Percentiles rank a stretch among this genome's conserved stretches.
These are phyloP conservation scores for Astragalus membranaceus DNA, from an alignment of 306 rosid species.

Conservation along the genomic window DNA sequence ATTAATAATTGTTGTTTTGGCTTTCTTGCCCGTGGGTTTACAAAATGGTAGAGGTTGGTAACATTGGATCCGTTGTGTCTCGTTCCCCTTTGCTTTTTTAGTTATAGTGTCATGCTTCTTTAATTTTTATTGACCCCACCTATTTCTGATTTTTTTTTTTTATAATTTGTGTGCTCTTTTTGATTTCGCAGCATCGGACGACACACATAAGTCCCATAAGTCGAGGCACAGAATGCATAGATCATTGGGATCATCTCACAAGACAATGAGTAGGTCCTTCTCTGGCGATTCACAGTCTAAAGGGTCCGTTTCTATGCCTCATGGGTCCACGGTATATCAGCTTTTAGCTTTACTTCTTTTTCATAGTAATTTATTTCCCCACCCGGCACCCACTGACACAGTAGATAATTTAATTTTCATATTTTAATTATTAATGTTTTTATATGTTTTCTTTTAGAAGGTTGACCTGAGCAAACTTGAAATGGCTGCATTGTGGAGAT, in stretches of 20 bases:
- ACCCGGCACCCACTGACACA: constrained; percentile 7
- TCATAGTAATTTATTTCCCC: neutral
- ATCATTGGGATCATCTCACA: constrained; percentile 83
- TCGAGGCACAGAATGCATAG: constrained; percentile 85
- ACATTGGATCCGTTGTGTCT: constrained; percentile 76
- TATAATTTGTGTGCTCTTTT: constrained; percentile 11
- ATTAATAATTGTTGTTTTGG: constrained; percentile 30
- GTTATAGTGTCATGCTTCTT: constrained; percentile 37
- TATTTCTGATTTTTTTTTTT: constrained; percentile 22
- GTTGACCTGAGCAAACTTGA: constrained; percentile 90
- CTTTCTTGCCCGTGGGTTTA: constrained; percentile 33
- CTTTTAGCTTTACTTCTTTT: constrained; percentile 21
- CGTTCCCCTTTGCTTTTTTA: constrained; percentile 46
- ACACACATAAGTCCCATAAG: constrained; percentile 81
- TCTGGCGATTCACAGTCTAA: constrained; percentile 89
- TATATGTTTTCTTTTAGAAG: constrained; percentile 42
- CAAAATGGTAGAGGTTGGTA: constrained; percentile 49
- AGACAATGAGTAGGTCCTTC: constrained; percentile 80
- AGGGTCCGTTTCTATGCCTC: constrained; percentile 68
- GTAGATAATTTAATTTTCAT: constrained; percentile 10
- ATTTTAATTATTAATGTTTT: neutral
- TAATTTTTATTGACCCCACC: constrained; percentile 43
- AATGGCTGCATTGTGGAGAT: constrained; percentile 95
- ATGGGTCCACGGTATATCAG: constrained; percentile 68
- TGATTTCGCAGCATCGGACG: constrained; percentile 73